A percentile compares a stretch with the other conserved stretches of the same genome.
Conservation (phyloP, 148 eudicot species). For the Camellia lanceoleosa region DNA sequence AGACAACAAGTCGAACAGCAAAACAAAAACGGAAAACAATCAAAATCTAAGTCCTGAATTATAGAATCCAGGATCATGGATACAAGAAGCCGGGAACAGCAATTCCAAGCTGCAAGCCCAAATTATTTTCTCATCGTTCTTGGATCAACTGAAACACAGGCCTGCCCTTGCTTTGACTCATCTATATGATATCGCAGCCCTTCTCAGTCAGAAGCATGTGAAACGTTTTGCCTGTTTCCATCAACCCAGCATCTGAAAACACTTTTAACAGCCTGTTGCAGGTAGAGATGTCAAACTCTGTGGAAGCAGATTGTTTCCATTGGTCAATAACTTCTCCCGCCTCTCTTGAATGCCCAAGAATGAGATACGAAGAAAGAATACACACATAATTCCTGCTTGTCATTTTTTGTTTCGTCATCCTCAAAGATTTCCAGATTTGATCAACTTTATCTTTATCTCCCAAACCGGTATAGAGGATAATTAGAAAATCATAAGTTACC, state of each 20-base stretch:
- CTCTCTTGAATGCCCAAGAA: slow-evolving; percentile 71
- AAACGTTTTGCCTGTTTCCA: slow-evolving; percentile 50
- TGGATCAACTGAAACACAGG: background rate
- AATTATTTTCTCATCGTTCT: background rate
- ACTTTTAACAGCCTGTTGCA: slow-evolving; percentile 57
- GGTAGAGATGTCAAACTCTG: slow-evolving; percentile 44
- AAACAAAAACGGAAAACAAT: background rate
- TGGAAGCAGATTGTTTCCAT: slow-evolving; percentile 63
- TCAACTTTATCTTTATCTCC: slow-evolving; percentile 73
- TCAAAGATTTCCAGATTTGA: slow-evolving; percentile 84
- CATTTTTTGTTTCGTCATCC: slow-evolving; percentile 79
- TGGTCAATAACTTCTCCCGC: slow-evolving; percentile 68
- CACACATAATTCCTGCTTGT: slow-evolving; percentile 73
- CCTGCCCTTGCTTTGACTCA: slow-evolving; percentile 7
- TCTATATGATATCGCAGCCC: slow-evolving; percentile 18
- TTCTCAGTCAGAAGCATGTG: slow-evolving; percentile 41
- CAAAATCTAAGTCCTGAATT: background rate
- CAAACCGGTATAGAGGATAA: slow-evolving; percentile 67
- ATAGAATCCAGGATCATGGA: background rate
- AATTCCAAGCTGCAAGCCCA: background rate
- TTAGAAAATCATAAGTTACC: slow-evolving; percentile 81
- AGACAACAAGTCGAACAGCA: background rate
- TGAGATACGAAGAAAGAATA: slow-evolving; percentile 68
- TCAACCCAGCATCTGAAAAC: slow-evolving; percentile 60
- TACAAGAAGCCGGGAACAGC: background rate